phyloP scores from a whole-genome alignment of 2,329 filamentous ascomycete species.

The Monilinia vaccinii-corymbosi region DNA sequence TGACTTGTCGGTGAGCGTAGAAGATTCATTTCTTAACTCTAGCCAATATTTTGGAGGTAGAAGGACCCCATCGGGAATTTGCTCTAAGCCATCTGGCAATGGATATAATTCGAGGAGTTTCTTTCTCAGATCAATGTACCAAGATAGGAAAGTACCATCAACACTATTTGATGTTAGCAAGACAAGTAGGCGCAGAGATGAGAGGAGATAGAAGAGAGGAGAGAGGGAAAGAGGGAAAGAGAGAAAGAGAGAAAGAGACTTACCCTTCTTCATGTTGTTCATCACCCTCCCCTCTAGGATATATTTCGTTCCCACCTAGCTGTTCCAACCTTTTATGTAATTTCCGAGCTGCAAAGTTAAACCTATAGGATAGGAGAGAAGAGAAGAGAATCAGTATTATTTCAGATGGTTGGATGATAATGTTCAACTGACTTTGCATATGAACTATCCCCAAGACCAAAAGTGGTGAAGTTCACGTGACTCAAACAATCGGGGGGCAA shows the following conservation, averaged over 20 bases:
- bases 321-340: conserved; percentile 76
- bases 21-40: conserved; percentile 2
- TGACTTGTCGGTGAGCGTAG: not conserved
- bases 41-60: conserved; percentile 52
- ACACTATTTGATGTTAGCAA: conserved; percentile 42
- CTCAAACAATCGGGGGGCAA: conserved; percentile 62
- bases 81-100: conserved; percentile 53
- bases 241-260: conserved; percentile 19
- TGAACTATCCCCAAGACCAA: conserved; percentile 89
- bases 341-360: conserved; percentile 89
- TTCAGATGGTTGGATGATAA: no score
- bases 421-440: conserved; percentile 77
- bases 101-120: conserved; percentile 60
- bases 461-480: conserved; percentile 67
- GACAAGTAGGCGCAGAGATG: not conserved
- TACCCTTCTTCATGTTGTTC: conserved; percentile 90
- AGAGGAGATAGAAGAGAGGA: no score
- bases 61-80: conserved; percentile 65
- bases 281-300: conserved; percentile 77
- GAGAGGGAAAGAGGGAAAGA: no score
- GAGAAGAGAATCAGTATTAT: conserved; percentile 11
- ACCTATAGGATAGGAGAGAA: no score
- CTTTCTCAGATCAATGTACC: conserved; percentile 60
- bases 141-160: conserved; percentile 73
- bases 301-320: conserved; percentile 70